Percentiles rank a stretch among this genome's conserved stretches.
phyloP scores from a whole-genome alignment of 352 stramenopile genomes.

The Phytophthora hybrid region DNA sequence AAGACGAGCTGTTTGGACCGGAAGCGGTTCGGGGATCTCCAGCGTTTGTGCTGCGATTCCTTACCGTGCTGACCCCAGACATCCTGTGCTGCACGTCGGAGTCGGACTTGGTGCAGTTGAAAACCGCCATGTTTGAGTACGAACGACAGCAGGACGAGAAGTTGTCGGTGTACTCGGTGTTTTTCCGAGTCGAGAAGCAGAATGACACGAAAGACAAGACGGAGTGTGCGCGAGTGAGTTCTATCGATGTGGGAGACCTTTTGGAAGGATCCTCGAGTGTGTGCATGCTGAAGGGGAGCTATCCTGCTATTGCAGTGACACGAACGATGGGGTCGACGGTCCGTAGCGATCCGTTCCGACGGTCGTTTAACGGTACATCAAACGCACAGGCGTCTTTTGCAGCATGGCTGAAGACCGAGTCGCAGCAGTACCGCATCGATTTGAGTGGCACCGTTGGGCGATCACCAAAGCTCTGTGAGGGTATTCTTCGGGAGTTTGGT shows the following conservation, averaged over 20 bases:
- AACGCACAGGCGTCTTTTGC: background rate
- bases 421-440: conserved; percentile 3
- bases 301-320: conserved; percentile 4
- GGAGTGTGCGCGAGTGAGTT: conserved; percentile 27
- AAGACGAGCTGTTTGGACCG: conserved; percentile 42
- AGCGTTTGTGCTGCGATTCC: conserved; percentile 66
- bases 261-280: background rate
- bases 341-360: background rate
- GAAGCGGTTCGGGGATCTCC: conserved; percentile 47
- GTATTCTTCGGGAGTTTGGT: conserved; percentile 3
- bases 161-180: conserved; percentile 10
- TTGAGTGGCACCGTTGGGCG: background rate
- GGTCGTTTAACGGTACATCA: background rate
- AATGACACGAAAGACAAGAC: conserved; percentile 43
- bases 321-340: background rate
- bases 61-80: conserved; percentile 17
- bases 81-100: conserved; percentile 18
- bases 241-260: background rate
- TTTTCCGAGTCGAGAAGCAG: conserved; percentile 47
- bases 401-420: background rate
- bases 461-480: background rate
- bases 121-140: conserved; percentile 2
- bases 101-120: conserved; percentile 9
- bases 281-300: conserved; percentile 36
- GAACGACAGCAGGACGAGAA: conserved; percentile 4